These are phyloP conservation scores for Colletotrichum ledebouriae DNA, from an alignment of 2,329 filamentous ascomycete species.

Conservation along the genomic window DNA sequence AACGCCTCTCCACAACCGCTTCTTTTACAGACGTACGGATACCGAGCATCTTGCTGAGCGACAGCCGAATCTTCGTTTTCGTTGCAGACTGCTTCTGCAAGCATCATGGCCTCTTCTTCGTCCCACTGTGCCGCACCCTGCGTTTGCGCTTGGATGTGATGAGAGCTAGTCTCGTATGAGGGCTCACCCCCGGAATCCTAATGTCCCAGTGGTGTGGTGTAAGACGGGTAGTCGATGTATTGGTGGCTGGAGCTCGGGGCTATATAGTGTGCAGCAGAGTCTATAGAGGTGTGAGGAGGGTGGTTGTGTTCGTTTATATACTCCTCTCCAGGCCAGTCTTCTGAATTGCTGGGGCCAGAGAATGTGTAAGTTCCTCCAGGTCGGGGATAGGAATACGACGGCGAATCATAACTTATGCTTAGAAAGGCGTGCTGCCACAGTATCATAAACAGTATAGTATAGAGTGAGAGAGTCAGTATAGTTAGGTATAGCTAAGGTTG, in stretches of 20 bases:
- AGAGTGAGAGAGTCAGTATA: too few relatives aligned
- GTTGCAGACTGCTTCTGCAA: not conserved
- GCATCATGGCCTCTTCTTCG: not conserved
- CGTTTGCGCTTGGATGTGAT: slow-evolving; percentile 6
- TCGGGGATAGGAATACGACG: too few relatives aligned
- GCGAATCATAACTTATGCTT: too few relatives aligned
- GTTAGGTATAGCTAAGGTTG: too few relatives aligned
- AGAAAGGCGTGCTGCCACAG: too few relatives aligned
- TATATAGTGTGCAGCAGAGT: not conserved
- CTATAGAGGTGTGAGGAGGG: not conserved
- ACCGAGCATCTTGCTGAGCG: not conserved
- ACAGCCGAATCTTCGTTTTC: not conserved
- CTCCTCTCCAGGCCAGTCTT: too few relatives aligned
- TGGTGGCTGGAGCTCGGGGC: not conserved
- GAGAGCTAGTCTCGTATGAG: not conserved
- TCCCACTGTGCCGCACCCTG: not conserved
- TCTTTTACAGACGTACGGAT: not conserved
- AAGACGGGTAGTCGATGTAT: not conserved
- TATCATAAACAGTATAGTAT: too few relatives aligned
- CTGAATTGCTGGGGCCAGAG: too few relatives aligned
- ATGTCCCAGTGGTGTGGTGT: not conserved
- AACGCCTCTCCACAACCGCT: not conserved
- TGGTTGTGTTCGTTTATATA: not conserved
- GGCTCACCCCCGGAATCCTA: slow-evolving; percentile 15
- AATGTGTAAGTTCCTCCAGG: too few relatives aligned